Evolutionary conservation across 2,329 filamentous ascomycete species (phyloP), one percentile per base, ranked within the genome.

Genomic region (Clonostachys solani): DNA sequence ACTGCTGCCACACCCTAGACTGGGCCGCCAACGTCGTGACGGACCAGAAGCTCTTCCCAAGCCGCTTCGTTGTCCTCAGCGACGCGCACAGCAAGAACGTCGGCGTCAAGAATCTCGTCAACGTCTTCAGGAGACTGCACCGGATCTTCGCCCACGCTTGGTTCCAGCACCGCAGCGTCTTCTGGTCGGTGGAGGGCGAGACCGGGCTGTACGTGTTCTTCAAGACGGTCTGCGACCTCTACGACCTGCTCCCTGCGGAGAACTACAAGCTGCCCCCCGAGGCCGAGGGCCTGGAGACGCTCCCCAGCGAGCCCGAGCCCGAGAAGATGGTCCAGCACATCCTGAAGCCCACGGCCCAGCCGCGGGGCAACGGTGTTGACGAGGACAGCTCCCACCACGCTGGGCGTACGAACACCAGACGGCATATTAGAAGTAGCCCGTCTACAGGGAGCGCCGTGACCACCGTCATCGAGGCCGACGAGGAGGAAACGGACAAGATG

Each of bases 121-220:
- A 96, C 64, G 92, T 99, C 48, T 97, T 99, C 68, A 82, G 94
- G 47, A 81, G 94, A 13, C 81, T 97, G 44, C 95, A 99, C 66
- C 83, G 94, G 50, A 97, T 99, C 67, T 99, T 97, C 63, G 94
- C 94, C 42, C 94, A 99, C 64, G 94, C 94, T 8, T 99, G 94
- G 94, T 99, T 96, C 66, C 91, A 96, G 69, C 94, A 99, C 66
- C 83, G 92, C 42, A 87, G 87, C 47, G 89, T 96, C 46, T 99
- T 97, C 66, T 97, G 92, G 91, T 84, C 88, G 38, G 86, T 97
- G 2, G 94, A 99, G 69, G 81, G 82, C 10, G 83, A 91, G 63
- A 90, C 89, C n/a, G 94, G 94, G 1, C 72, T 99, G 12, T 99
- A 99, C 64, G 82, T 95, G 49, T 86, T 99, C 60, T 99, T 97